A percentile compares a stretch with the other conserved stretches of the same genome.
Conservation (phyloP, 176 grass and related monocot genomes). For the Phoenix dactylifera region DNA sequence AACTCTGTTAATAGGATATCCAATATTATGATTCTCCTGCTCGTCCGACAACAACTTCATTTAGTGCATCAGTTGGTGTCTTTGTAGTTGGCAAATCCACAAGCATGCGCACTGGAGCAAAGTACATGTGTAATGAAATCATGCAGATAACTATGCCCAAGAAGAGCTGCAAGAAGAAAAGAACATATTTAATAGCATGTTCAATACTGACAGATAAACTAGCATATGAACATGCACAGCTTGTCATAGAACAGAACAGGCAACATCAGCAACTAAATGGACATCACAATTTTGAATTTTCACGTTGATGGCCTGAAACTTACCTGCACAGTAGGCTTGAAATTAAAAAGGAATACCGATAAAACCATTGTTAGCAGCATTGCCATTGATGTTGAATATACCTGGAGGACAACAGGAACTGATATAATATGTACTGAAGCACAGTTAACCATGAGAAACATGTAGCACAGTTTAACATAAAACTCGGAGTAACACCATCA, state of each 20-base stretch:
- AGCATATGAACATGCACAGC: background rate
- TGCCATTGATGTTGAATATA: constrained; percentile 98
- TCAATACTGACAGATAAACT: too few relatives aligned
- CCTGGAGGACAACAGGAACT: constrained; percentile 29
- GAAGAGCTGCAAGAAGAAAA: constrained; percentile 62
- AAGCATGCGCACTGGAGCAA: constrained; percentile 74
- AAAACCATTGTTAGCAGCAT: constrained; percentile 93
- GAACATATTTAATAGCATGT: background rate
- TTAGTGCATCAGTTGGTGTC: background rate
- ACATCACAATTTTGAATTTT: too few relatives aligned
- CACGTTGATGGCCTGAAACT: background rate
- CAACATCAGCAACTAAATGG: too few relatives aligned
- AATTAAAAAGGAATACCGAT: constrained; percentile 76
- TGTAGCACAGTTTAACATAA: too few relatives aligned
- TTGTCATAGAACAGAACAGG: too few relatives aligned
- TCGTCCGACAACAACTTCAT: constrained; percentile 18
- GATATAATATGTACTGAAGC: background rate
- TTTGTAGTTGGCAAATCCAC: constrained; percentile 48
- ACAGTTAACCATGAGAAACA: too few relatives aligned
- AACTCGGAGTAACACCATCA: too few relatives aligned
- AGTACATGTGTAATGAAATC: constrained; percentile 96
- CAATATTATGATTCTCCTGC: constrained; percentile 18
- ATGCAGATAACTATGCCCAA: constrained; percentile 94
- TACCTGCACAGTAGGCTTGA: constrained; percentile 92
- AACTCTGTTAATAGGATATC: background rate